Base-by-base conservation (phyloP, 108 stramenopile genomes). In the Cyclotella sp. region DNA sequence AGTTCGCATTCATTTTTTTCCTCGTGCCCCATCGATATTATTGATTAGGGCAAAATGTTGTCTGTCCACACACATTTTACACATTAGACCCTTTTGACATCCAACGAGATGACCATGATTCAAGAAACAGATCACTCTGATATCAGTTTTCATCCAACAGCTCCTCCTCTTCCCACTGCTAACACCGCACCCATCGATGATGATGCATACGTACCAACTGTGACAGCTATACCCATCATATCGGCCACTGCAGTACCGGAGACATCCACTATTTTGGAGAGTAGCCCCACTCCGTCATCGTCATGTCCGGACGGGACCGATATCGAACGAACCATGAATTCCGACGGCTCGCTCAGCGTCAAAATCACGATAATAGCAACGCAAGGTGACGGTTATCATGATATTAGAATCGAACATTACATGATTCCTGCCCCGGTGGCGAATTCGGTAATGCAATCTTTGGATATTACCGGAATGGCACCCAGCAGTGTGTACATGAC, bases 401-500 rank as follows among this genome's bases (percentile, higher is more conserved):
- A 45, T 45, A 59, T 72, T 2, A 43, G 49, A 1, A 39, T 62
- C 18, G 72, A 72, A 34, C 28, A 72, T 18, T 72, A 42, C 55
- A 15, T 1, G 14, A 34, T 73, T 13, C 72, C 72, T 0, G 59
- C 72, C 29, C 11, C 15, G 2, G 58, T 66, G 65, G 74, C 34
- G 9, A 39, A 21, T 27, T 26, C 74, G 0, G 74, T 47, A 2
- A 58, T 13, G 19, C 52, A 54, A 24, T 57, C 64, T 0, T 45
- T 75, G 52, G 74, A 75, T 28, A 45, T 64, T 27, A 57, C 24
- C 14, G 74, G 74, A 18, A 52, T 57, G 24, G 63, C 74, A 34
- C 74, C 74, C 27, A 75, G 74, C 18, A 65, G 64, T 59, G 45
- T 75, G 52, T 66, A 75, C 26, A 13, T 75, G 64, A 75, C 64